Percentiles rank a stretch among this genome's conserved stretches.
Evolutionary conservation across 805 yeast genomes (phyloP).

Genomic region (Cephaloascus fragrans): DNA sequence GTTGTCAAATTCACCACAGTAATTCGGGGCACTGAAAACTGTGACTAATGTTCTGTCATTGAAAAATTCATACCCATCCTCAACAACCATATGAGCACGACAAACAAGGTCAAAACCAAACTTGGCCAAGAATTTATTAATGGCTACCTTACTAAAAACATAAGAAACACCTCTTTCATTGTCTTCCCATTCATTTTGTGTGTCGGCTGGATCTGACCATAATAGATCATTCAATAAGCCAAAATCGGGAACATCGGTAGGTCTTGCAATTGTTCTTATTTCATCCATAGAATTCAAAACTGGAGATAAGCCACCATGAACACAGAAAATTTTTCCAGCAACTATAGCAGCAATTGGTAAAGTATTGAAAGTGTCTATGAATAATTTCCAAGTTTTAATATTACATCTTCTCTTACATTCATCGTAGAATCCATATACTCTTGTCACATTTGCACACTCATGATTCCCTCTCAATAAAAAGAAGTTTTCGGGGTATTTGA

Average conservation of each 20-base stretch:
- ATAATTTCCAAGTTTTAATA: slow-evolving; percentile 87
- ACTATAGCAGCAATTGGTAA: slow-evolving; percentile 93
- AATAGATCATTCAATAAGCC: slow-evolving; percentile 69
- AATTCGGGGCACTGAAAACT: slow-evolving; percentile 68
- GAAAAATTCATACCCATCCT: slow-evolving; percentile 71
- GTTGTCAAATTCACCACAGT: slow-evolving; percentile 79
- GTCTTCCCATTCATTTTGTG: slow-evolving; percentile 79
- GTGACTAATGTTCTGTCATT: slow-evolving; percentile 65
- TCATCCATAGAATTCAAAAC: slow-evolving; percentile 66
- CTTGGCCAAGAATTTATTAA: slow-evolving; percentile 63
- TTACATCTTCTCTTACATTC: slow-evolving; percentile 94
- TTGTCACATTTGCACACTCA: slow-evolving; percentile 93
- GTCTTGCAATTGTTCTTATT: slow-evolving; percentile 64
- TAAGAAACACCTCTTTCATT: slow-evolving; percentile 79
- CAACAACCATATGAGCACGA: slow-evolving; percentile 84
- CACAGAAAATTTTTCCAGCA: slow-evolving; percentile 89
- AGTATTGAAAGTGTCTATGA: slow-evolving; percentile 91
- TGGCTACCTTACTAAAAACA: slow-evolving; percentile 72
- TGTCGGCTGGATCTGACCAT: slow-evolving; percentile 84
- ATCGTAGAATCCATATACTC: slow-evolving; percentile 96
- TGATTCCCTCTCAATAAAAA: slow-evolving; percentile 91
- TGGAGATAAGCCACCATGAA: slow-evolving; percentile 79
- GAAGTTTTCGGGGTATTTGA: slow-evolving; percentile 94
- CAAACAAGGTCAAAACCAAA: slow-evolving; percentile 77
- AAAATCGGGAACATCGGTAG: slow-evolving; percentile 81